Base-by-base conservation (phyloP, 2,329 filamentous ascomycete genomes). In the Fusarium longipes region DNA sequence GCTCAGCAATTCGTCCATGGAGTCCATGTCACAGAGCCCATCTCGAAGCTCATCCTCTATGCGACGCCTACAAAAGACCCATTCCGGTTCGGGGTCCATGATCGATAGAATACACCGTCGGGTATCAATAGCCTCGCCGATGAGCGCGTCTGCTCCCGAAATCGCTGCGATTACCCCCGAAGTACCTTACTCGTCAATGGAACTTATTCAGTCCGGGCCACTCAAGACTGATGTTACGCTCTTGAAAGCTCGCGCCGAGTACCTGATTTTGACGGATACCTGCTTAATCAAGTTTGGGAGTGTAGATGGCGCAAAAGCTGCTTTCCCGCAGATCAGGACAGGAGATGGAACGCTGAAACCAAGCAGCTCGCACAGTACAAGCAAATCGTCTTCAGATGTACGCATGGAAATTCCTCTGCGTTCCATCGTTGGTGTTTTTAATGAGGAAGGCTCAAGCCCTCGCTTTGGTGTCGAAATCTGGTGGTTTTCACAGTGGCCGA, bases 391-490 rank as follows among this genome's bases (percentile, higher is more conserved):
- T n/a, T 72, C 77, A 40, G 79, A 82, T 44, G 67, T 79, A 55
- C 79, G 80, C 18, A 70, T 84, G 30, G 80, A 82, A 47, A 80
- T 88, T 9, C 83, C 85, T 0, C 74, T 87, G 9, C 79, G 82
- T 17, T 81, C 79, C 35, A 78, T 87, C 24, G 82, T 87, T 35
- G 83, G 85, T 4, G 81, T 81, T 3, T 87, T 86, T 64, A 81
- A 80, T 29, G 82, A 84, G 29, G 84, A 87, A 68, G 81, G 80
- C 40, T 80, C 80, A 2, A 79, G 81, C 44, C 80, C 83, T 14
- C 80, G 82, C 8, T 85, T 84, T 42, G 83, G 83, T 8, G 74
- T 87, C 49, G 85, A 88, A 69, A 78, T 87, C 3, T 87, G 85
- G 84, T 87, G 85, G 85, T 82, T 80, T 57, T 81, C 81, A 15